A percentile compares a stretch with the other conserved stretches of the same genome.
Conservation (phyloP, 805 yeast species). For the Saturnispora besseyi region DNA sequence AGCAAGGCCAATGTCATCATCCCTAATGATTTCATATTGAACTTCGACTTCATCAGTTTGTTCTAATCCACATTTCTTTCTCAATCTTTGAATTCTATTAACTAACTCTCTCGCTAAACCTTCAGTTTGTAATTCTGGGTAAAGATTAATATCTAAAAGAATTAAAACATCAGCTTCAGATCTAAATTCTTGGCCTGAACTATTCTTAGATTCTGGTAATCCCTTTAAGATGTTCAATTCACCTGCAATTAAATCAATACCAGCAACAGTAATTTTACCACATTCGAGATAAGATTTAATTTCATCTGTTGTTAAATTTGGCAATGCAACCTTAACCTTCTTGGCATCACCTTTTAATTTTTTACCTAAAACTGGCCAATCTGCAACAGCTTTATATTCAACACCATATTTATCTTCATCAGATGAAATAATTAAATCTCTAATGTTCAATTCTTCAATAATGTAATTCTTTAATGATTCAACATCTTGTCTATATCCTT, state of each 20-base stretch:
- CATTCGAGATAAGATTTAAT: conserved; percentile 65
- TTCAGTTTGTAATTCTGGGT: conserved; percentile 84
- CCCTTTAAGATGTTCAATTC: conserved; percentile 89
- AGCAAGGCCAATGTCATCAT: conserved; percentile 59
- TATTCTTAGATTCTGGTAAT: conserved; percentile 56
- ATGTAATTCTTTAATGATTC: conserved; percentile 71
- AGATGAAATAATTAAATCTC: conserved; percentile 76
- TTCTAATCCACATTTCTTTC: conserved; percentile 91
- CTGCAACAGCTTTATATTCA: conserved; percentile 90
- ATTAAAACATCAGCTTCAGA: conserved; percentile 84
- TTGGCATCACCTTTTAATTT: conserved; percentile 90
- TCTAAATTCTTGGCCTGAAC: conserved; percentile 76
- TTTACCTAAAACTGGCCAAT: conserved; percentile 98
- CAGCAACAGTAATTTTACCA: conserved; percentile 79
- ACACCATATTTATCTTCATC: conserved; percentile 92
- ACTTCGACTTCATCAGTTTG: conserved; percentile 93
- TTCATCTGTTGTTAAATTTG: conserved; percentile 67
- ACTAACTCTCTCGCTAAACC: conserved; percentile 94
- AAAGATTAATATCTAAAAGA: conserved; percentile 77
- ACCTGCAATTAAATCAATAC: conserved; percentile 77
- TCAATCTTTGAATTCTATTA: conserved; percentile 93
- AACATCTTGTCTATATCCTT: conserved; percentile 65
- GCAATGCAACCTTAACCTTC: conserved; percentile 90
- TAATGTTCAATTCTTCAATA: conserved; percentile 84
- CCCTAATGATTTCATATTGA: conserved; percentile 65